Base-by-base conservation (phyloP, 306 rosid species). In the Quercus alba region DNA sequence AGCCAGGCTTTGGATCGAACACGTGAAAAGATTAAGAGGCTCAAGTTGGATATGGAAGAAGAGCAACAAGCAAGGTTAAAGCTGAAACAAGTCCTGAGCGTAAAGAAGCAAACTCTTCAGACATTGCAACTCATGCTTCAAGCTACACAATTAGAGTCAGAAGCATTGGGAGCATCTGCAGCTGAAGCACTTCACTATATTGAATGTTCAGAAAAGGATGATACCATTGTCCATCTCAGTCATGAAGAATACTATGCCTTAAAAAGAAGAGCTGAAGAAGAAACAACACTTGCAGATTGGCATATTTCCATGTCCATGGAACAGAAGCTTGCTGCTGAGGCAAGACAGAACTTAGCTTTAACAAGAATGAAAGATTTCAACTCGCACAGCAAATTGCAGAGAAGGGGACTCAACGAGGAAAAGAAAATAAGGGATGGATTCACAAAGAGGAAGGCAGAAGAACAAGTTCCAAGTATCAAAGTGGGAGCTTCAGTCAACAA, bases 111-210 rank as follows among this genome's bases (percentile, higher is more conserved):
- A 74, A 79, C 77, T 72, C 76, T 84, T 70, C 78, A 58, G 57
- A 61, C 89, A 3, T 58, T 78, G 81, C 83, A 80, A 58, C 87
- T 89, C 76, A 72, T 78, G 10, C 75, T 88, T 66, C 79, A 64
- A 62, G 94, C 94, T n/a, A 78, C 64, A 13, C 63, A 18, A 30
- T 73, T 91, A 6, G 97, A 91, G 64, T 75, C 76, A 8, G 83
- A 85, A 49, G 87, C 91, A 3, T 58, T 77, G 61, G 78, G 61
- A 56, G 76, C 78, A 74, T 91, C 97, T 21, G 72, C 51, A 25
- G 85, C 82, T 1, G 76, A 75, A 80, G 83, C 87, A 28, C 76
- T 88, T 76, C 73, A 56, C 25, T 81, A 78, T 79, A 76, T 86
- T 61, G 75, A 77, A 13, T 80, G 67, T 77, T 71, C 84, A 58